Base-by-base conservation (phyloP, 257 asterid genomes). In the Solanum gracilifrons region DNA sequence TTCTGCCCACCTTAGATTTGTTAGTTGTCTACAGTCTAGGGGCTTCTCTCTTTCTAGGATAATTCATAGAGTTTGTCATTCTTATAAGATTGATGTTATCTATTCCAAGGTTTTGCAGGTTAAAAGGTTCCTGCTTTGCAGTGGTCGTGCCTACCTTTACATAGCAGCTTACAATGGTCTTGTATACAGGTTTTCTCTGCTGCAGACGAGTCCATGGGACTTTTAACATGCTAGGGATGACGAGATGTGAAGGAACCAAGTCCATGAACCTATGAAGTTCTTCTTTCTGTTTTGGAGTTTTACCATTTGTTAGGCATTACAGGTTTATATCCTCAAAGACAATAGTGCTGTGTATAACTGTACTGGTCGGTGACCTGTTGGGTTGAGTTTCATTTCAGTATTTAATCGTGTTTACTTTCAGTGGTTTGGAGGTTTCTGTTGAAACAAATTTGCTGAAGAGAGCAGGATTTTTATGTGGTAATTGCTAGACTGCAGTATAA, bases 141-240 rank as follows among this genome's bases (percentile, higher is more conserved):
- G 87, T 66, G 87, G 82, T 68, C 69, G 68, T 68, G 82, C 82
- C 60, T 68, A 33, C 75, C 77, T 74, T 41, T 85, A 76, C 83
- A 76, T 85, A 27, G 87, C 84, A 69, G 88, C 88, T 86, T 60
- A 86, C 88, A 71, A 73, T 86, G 66, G 35, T 73, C 82, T 86
- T 86, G 84, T 73, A 86, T 86, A 86, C 88, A 86, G 88, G 88
- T 86, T 86, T 51, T 73, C 88, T 86, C 82, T 43, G 72, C 71
- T 86, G 88, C 88, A 86, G 88, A 86, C 39, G 85, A 29, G 85
- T 82, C 69, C 85, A 29, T 37, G 3, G 69, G 85, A 46, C 85
- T 82, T 82, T 20, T 48, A 18, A 48, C 69, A 48, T 82, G 85
- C 69, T 82, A 46, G 85, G 69, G 23, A 82, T 46, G 85, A 27